Evolutionary conservation across 257 asterid species (phyloP).

Genomic region (Scutellaria baicalensis): DNA sequence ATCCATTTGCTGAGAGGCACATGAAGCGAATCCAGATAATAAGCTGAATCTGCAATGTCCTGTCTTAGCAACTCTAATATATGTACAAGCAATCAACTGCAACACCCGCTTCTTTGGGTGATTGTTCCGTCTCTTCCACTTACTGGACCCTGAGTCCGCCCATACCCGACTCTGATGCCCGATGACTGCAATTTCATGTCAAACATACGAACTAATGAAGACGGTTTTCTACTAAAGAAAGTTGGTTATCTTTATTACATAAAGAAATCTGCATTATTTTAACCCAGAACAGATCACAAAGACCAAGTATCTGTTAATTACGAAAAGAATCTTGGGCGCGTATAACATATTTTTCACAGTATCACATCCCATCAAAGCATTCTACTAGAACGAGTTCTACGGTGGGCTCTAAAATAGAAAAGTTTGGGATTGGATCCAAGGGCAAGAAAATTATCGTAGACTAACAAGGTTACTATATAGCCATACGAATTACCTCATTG

Average conservation of each 20-base stretch:
- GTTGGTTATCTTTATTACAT: neutral
- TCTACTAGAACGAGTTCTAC: neutral
- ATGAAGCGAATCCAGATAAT: too few species aligned
- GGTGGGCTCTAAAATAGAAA: too few species aligned
- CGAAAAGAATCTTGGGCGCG: too few species aligned
- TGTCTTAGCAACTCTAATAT: conserved; percentile 22
- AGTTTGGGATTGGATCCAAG: too few species aligned
- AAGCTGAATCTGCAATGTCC: neutral
- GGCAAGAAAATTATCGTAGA: neutral
- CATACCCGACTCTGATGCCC: conserved; percentile 69
- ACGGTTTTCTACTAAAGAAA: neutral
- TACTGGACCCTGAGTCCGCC: conserved; percentile 46
- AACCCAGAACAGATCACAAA: neutral
- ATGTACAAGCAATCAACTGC: neutral
- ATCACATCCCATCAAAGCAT: too few species aligned
- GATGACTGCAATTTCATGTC: conserved; percentile 41
- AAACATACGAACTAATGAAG: neutral
- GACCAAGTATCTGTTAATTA: too few species aligned
- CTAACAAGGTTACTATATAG: neutral
- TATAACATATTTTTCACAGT: too few species aligned
- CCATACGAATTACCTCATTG: conserved; percentile 34
- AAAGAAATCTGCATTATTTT: neutral
- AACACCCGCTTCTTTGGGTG: conserved; percentile 22
- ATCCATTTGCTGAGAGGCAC: neutral
- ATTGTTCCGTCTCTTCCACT: conserved; percentile 59